These are phyloP conservation scores for Mollisia scopiformis DNA, from an alignment of 2,329 filamentous ascomycete genomes.

Conservation along the genomic window DNA sequence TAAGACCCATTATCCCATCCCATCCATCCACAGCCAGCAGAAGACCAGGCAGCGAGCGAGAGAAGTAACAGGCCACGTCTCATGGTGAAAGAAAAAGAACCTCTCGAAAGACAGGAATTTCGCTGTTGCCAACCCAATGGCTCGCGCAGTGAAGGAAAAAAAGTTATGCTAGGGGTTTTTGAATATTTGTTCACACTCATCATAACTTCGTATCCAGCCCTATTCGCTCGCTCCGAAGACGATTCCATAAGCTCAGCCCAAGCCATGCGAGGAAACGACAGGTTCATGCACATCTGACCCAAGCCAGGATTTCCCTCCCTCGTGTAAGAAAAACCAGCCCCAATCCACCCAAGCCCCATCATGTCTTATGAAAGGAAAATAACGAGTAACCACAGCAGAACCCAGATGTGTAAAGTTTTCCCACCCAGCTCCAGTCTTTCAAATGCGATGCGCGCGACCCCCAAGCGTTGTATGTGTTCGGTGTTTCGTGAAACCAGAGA, in stretches of 20 bases:
- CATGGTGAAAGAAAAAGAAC: neutral
- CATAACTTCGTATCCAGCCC: slow-evolving; percentile 1
- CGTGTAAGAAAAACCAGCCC: neutral
- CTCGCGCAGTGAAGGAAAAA: neutral
- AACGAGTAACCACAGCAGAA: neutral
- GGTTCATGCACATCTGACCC: neutral
- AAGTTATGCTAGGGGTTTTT: neutral
- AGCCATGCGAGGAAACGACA: neutral
- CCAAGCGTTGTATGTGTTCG: neutral
- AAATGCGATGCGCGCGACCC: neutral
- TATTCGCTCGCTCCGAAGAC: neutral
- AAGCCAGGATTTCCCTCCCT: neutral
- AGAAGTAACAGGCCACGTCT: neutral
- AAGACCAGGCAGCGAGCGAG: neutral
- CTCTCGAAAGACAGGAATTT: no score
- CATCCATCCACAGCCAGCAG: neutral
- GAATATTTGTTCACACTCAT: neutral
- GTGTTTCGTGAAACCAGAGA: neutral
- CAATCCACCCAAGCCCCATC: neutral
- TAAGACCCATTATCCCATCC: neutral
- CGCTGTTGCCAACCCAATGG: no score
- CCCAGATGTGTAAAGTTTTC: slow-evolving; percentile 5
- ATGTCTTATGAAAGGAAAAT: neutral
- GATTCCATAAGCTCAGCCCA: neutral
- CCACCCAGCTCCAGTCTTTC: neutral